Percentiles rank a stretch among this genome's conserved stretches.
phyloP scores from a whole-genome alignment of 805 yeast species.

The Kodamaea hsintzibuensis region DNA sequence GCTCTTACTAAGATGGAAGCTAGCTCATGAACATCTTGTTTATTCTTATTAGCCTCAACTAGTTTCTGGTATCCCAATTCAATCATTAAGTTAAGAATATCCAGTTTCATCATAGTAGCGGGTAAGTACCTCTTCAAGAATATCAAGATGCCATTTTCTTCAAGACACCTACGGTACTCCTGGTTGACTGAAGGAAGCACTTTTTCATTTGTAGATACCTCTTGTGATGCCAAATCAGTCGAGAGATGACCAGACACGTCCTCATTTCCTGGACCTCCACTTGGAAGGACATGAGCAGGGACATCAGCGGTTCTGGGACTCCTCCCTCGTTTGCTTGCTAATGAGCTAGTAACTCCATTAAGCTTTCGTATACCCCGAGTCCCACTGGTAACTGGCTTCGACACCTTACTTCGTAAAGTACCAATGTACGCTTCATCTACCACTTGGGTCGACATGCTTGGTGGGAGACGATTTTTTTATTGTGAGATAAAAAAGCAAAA shows the following conservation, averaged over 20 bases:
- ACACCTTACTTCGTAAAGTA: not conserved
- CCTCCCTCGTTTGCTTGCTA: not conserved
- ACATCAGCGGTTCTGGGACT: not conserved
- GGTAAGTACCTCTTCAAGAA: slow-evolving; percentile 18
- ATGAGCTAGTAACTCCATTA: not conserved
- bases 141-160: slow-evolving; percentile 13
- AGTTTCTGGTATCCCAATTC: slow-evolving; percentile 18
- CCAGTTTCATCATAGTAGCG: slow-evolving; percentile 12
- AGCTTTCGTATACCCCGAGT: not conserved
- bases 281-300: too few species aligned
- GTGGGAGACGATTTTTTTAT: slow-evolving; percentile 7
- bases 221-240: not conserved
- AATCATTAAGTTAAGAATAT: slow-evolving; percentile 15
- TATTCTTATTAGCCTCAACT: not conserved
- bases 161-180: slow-evolving; percentile 15
- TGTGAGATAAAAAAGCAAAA: not conserved
- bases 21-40: not conserved
- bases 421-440: not conserved
- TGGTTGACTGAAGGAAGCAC: not conserved
- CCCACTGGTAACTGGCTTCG: not conserved
- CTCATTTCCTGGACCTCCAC: not conserved
- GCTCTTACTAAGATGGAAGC: not conserved
- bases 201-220: not conserved
- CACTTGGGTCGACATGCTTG: slow-evolving; percentile 6
- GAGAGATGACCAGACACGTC: not conserved